A percentile compares a stretch with the other conserved stretches of the same genome.
phyloP scores from a whole-genome alignment of 345 rosid species.

The Gossypium herbaceum region DNA sequence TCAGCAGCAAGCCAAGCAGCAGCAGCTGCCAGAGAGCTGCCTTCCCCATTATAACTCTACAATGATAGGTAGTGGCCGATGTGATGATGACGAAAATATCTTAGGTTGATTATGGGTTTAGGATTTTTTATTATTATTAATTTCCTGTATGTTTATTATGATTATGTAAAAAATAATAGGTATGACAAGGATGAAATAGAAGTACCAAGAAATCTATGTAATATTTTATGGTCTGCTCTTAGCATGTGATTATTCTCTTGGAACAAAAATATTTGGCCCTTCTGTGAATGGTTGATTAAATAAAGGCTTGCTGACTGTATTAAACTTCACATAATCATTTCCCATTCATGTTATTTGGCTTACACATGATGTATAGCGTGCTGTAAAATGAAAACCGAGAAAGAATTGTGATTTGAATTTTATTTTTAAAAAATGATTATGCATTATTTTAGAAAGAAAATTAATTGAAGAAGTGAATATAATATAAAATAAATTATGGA shows the following conservation, averaged over 20 bases:
- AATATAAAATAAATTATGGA: no score
- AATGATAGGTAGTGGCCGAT: background rate
- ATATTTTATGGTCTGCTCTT: slow-evolving; percentile 20
- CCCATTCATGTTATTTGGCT: background rate
- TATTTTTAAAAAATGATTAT: no score
- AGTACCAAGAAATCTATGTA: slow-evolving; percentile 24
- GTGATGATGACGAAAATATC: slow-evolving; percentile 3
- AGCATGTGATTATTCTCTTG: slow-evolving; percentile 1
- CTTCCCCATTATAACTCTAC: slow-evolving; percentile 38
- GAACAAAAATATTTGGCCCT: slow-evolving; percentile 19
- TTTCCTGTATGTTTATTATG: slow-evolving; percentile 21
- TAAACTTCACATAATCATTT: background rate
- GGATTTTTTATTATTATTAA: background rate
- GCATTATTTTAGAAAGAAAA: no score
- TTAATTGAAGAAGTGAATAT: no score
- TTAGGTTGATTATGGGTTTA: slow-evolving; percentile 17
- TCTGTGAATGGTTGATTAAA: slow-evolving; percentile 41
- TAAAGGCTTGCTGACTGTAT: slow-evolving; percentile 31
- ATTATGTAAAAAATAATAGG: slow-evolving; percentile 24
- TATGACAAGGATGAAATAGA: background rate
- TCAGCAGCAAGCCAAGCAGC: slow-evolving; percentile 76
- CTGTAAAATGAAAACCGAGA: no score
- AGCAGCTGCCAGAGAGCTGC: slow-evolving; percentile 38
- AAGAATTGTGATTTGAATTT: no score
- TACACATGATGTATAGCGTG: no score